Base-by-base conservation (phyloP, 257 asterid genomes). In the Linaria vulgaris region DNA sequence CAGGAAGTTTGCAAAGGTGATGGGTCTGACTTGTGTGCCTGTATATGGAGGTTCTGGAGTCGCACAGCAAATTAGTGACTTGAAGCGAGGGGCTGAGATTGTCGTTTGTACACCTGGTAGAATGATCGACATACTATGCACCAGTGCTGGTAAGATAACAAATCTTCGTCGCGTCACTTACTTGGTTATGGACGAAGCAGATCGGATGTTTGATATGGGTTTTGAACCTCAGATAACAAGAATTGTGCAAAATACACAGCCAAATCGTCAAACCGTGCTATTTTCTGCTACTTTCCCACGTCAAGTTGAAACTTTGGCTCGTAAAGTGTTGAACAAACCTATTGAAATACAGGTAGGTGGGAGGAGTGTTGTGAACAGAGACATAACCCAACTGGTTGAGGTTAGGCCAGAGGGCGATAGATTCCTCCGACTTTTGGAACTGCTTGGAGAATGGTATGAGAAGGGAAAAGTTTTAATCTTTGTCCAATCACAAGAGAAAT, bases 111-210 rank as follows among this genome's bases (percentile, higher is more conserved):
- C 96, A 49, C 97, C 96, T 0, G 97, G 97, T 59, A 78, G 97
- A 76, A 87, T 90, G 97, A 90, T 90, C 57, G 97, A 90, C 70
- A 87, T 90, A 50, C 81, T 90, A 21, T 90, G 97, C 68, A 90
- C 97, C 23, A 90, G 97, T 67, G 81, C 82, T 55, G 96, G 97
- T 46, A 90, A 87, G 80, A 90, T 90, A 37, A 90, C 96, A 41
- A 90, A 90, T 76, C 78, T 90, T 55, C 91, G 97, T 1, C 91
- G 96, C 70, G 95, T 87, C 69, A 87, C 97, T 15, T 90, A 87
- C 75, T 79, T 90, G 82, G 96, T 90, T 76, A 81, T 90, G 95
- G 97, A 90, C 56, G 97, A 90, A 81, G 97, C 97, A 44, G 97
- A 90, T 66, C 82, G 96, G 16, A 90, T 90, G 97, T 90, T 90